Evolutionary conservation across 2,329 filamentous ascomycete species (phyloP), one percentile per base, ranked within the genome.

Genomic region (Phialophora chinensis): DNA sequence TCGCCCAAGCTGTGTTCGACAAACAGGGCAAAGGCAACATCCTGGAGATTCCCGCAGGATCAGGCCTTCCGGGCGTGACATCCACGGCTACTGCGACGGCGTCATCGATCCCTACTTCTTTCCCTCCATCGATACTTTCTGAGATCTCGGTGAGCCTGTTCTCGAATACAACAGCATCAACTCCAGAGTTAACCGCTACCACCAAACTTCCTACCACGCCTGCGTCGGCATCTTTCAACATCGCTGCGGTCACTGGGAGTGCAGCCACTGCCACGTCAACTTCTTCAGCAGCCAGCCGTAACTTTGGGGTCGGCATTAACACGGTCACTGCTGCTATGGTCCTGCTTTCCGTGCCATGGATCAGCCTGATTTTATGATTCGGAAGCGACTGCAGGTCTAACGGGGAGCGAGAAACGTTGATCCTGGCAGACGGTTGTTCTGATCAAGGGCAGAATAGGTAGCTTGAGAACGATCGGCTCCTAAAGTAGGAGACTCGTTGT

Each of bases 1-100:
- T 92, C 29, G 90, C 89, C 1, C 86, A 89, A 71, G 87, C 59
- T 17, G 59, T 25, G 6, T 61, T 35, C 53, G 31, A 55, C 17
- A n/a, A 35, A 17, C n/a, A 10, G n/a, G 29, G 53, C 7, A 35
- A 35, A 12, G 29, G 53, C 25, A 35, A 14, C 0, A 31, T 35
- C 29, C 17, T n/a, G 29, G 29, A 55, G 17, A 55, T 55, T 20
- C 53, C 53, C 31, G 25, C 53, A 14, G 53, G 29, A 17, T n/a
- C 53, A 20, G 53, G 53, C 29, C 17, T 55, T 10, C 53, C 53
- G 12, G 27, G 53, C 8, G 53, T 55, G 53, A 55, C 53, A 25
- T 55, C 29, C 5, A 55, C 53, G 4, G 53, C 53, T 20, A 55
- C 53, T 7, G 53, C 53, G n/a, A 31, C 29, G 8, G 53, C 53